Percentiles rank a stretch among this genome's conserved stretches.
Conservation (phyloP, 2,329 filamentous ascomycete species). For the Sporothrix variecibatus region DNA sequence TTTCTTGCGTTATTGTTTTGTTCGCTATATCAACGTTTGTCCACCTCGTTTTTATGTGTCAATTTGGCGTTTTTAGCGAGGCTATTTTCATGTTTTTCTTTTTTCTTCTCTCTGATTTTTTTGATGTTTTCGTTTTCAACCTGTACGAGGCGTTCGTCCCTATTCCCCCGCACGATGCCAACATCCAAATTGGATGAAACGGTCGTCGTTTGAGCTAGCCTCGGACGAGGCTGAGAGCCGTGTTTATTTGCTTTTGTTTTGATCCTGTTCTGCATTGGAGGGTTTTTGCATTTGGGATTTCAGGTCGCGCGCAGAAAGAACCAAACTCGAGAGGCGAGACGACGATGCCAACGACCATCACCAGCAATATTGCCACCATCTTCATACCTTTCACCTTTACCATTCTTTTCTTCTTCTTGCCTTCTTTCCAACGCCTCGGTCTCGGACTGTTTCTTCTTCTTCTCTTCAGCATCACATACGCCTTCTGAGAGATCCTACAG, state of each 20-base stretch:
- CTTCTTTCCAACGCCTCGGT: background rate
- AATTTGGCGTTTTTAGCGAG: conserved; percentile 22
- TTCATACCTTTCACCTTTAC: background rate
- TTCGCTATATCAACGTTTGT: background rate
- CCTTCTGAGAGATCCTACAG: conserved; percentile 4
- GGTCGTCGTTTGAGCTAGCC: conserved; percentile 18
- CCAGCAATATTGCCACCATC: background rate
- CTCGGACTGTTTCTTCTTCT: conserved; percentile 24
- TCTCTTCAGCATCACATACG: conserved; percentile 6
- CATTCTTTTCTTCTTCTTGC: background rate
- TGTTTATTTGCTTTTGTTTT: conserved; percentile 7
- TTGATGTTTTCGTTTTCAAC: conserved; percentile 5
- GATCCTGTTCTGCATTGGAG: conserved; percentile 16
- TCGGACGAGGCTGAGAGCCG: conserved; percentile 5
- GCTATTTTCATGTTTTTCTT: background rate
- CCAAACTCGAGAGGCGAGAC: conserved; percentile 26
- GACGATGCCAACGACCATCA: conserved; percentile 23
- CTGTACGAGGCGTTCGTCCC: conserved; percentile 21
- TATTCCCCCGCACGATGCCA: conserved; percentile 12
- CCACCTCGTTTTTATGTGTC: background rate
- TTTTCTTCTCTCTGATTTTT: background rate
- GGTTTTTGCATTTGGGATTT: conserved; percentile 3
- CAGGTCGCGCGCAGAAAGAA: conserved; percentile 17
- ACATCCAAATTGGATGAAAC: background rate
- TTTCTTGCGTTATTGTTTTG: background rate